Evolutionary conservation across 495 filamentous ascomycete species (phyloP).

Genomic region (Lophiotrema nucula): DNA sequence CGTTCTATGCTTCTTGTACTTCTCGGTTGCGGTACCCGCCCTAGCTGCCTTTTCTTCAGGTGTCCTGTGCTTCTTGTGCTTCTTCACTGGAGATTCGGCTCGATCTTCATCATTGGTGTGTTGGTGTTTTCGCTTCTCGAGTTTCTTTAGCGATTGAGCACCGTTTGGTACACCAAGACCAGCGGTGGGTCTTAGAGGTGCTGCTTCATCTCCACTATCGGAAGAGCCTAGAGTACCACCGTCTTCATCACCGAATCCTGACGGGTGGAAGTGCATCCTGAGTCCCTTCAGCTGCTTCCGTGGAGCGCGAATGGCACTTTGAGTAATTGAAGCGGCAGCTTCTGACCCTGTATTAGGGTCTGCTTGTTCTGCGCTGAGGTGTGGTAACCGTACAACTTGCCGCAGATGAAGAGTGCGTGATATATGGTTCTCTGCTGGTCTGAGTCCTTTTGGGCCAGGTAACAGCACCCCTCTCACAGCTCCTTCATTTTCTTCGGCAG

Average conservation of each 20-base stretch:
- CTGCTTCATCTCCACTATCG: conserved; percentile 42
- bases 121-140: conserved; percentile 31
- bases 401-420: conserved; percentile 33
- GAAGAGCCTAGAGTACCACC: conserved; percentile 52
- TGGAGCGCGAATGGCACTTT: conserved; percentile 36
- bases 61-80: conserved; percentile 33
- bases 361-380: conserved; percentile 37
- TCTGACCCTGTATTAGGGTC: conserved; percentile 38
- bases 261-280: conserved; percentile 60
- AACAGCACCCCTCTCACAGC: conserved; percentile 43
- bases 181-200: conserved; percentile 27
- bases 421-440: conserved; percentile 14
- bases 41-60: conserved; percentile 8
- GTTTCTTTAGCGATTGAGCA: neutral
- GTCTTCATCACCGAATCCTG: conserved; percentile 49
- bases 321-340: conserved; percentile 45
- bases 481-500: conserved; percentile 40
- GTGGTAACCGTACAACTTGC: conserved; percentile 39
- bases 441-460: conserved; percentile 18
- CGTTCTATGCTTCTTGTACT: conserved; percentile 33
- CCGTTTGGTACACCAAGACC: conserved; percentile 17
- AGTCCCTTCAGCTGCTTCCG: conserved; percentile 57
- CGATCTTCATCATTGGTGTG: conserved; percentile 7
- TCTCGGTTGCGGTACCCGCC: conserved; percentile 17
- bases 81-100: conserved; percentile 19